Percentiles rank a stretch among this genome's conserved stretches.
These are phyloP conservation scores for Daldinia eschscholtzii DNA, from an alignment of 2,329 filamentous ascomycete species.

Conservation along the genomic window DNA sequence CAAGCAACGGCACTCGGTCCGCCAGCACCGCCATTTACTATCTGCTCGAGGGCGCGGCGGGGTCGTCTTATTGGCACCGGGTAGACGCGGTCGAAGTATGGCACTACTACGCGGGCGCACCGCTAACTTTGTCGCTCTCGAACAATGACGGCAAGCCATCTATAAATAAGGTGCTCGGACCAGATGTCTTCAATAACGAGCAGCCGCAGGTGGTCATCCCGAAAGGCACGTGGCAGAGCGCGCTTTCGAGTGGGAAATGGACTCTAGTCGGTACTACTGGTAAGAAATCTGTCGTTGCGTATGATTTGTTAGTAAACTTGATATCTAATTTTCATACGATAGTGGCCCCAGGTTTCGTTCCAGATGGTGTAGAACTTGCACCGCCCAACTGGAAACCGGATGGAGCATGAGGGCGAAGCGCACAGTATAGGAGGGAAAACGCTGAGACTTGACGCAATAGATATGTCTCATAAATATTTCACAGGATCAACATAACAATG, in stretches of 20 bases:
- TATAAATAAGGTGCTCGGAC: constrained; percentile 56
- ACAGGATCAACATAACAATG: background rate
- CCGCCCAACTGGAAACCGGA: constrained; percentile 47
- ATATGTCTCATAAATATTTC: background rate
- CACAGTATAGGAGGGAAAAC: too few relatives aligned
- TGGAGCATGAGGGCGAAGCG: constrained; percentile 16
- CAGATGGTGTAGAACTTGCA: constrained; percentile 46
- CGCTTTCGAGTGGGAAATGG: constrained; percentile 61
- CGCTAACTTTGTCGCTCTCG: constrained; percentile 60
- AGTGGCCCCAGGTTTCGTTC: constrained; percentile 50
- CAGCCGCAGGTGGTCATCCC: constrained; percentile 59
- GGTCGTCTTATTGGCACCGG: constrained; percentile 64
- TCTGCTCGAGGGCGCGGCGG: constrained; percentile 56
- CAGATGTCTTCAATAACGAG: constrained; percentile 58
- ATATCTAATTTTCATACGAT: constrained; percentile 8
- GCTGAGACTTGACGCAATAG: background rate
- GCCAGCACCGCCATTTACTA: constrained; percentile 67
- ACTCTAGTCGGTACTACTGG: constrained; percentile 60
- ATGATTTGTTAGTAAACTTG: background rate
- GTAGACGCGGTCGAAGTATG: constrained; percentile 65
- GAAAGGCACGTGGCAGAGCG: constrained; percentile 61
- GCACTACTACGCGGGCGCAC: constrained; percentile 68
- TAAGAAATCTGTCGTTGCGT: constrained; percentile 35
- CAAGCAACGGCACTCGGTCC: constrained; percentile 54
- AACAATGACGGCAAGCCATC: constrained; percentile 57